phyloP scores from a whole-genome alignment of 78 protist genomes.

The Acrasis kona region DNA sequence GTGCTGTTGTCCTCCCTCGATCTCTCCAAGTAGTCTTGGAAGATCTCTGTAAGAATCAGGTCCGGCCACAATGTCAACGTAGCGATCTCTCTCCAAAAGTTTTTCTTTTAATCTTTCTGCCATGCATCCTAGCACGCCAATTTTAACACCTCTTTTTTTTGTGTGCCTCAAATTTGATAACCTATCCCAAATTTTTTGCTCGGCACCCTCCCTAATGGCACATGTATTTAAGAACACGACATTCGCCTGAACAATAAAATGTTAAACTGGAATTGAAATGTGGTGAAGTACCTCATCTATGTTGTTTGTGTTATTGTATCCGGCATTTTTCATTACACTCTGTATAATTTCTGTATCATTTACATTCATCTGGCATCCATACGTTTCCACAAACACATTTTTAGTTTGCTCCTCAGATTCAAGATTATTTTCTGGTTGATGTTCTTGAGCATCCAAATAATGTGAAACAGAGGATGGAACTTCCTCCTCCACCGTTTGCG shows the following conservation, averaged over 20 bases:
- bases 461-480: too few species aligned
- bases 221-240: slow-evolving; percentile 79
- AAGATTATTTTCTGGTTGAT: not conserved
- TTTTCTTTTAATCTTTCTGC: slow-evolving; percentile 68
- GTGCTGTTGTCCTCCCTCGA: not conserved
- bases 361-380: slow-evolving; percentile 90
- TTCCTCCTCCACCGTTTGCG: too few species aligned
- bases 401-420: not conserved
- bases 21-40: slow-evolving; percentile 56
- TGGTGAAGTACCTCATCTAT: not conserved
- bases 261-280: not conserved
- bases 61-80: slow-evolving; percentile 67
- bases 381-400: slow-evolving; percentile 56
- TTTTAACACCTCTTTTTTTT: not conserved
- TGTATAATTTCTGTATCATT: slow-evolving; percentile 68
- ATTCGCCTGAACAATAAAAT: slow-evolving; percentile 32
- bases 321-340: slow-evolving; percentile 38
- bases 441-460: too few species aligned
- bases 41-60: slow-evolving; percentile 81
- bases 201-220: slow-evolving; percentile 84
- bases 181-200: slow-evolving; percentile 65
- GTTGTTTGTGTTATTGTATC: slow-evolving; percentile 30
- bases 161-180: slow-evolving; percentile 14
- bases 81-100: slow-evolving; percentile 44
- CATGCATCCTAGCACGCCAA: slow-evolving; percentile 75